Evolutionary conservation across 2,329 filamentous ascomycete genomes (phyloP).

Genomic region (Fusarium mangiferae): DNA sequence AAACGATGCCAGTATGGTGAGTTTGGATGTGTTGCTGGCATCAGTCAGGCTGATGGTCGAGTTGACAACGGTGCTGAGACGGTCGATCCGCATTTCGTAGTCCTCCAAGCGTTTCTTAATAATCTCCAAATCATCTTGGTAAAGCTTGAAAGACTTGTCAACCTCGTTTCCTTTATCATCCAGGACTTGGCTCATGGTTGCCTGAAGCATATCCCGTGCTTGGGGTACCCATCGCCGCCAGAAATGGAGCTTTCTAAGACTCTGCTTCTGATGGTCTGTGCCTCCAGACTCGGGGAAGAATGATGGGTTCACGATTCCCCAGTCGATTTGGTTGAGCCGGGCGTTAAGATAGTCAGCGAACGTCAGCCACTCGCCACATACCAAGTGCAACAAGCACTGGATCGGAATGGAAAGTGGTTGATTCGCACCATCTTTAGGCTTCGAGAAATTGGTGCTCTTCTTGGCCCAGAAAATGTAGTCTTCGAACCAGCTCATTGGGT

Average conservation of each 20-base stretch:
- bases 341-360: neutral
- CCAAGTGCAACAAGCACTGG: neutral
- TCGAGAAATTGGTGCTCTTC: neutral
- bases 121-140: neutral
- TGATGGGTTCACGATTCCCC: neutral
- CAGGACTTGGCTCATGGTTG: neutral
- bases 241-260: neutral
- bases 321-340: neutral
- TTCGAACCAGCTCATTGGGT: neutral
- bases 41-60: neutral
- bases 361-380: neutral
- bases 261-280: neutral
- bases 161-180: accelerated
- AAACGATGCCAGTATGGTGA: neutral
- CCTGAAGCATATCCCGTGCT: neutral
- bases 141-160: neutral
- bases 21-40: neutral
- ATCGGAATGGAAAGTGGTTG: neutral
- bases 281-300: neutral
- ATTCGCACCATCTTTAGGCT: accelerated
- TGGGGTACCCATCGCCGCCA: neutral
- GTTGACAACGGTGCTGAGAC: neutral
- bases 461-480: neutral
- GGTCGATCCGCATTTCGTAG: neutral
- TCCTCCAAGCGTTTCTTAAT: neutral